Conservation (phyloP, 106 monocot species). For the Triglochin maritima region DNA sequence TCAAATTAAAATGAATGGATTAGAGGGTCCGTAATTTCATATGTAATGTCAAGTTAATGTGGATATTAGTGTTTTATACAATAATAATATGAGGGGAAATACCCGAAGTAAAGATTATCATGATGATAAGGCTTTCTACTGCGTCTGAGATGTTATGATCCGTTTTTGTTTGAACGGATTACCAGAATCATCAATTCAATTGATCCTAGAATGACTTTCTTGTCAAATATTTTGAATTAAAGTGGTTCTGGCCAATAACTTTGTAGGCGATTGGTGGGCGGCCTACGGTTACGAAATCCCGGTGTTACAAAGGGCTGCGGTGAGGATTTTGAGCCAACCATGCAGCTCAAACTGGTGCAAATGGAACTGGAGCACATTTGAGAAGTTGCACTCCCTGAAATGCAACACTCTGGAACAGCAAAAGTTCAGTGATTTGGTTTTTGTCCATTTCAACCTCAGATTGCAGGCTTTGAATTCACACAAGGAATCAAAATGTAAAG, state of each 20-base stretch:
- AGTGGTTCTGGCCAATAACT: background rate
- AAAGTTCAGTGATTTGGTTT: conserved; percentile 41
- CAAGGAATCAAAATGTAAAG: conserved; percentile 13
- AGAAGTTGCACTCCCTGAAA: conserved; percentile 16
- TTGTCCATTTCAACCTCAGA: conserved; percentile 37
- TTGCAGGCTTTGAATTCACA: conserved; percentile 23
- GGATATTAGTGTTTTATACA: too few relatives aligned
- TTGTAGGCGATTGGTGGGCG: conserved; percentile 47
- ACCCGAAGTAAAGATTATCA: too few relatives aligned
- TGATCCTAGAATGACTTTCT: too few relatives aligned
- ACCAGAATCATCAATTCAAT: too few relatives aligned
- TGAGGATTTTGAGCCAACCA: conserved; percentile 40
- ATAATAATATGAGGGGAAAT: too few relatives aligned
- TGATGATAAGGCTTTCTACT: too few relatives aligned
- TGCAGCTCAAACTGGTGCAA: conserved; percentile 41
- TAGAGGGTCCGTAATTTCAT: too few relatives aligned
- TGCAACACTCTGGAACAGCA: conserved; percentile 21
- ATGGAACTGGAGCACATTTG: conserved; percentile 42
- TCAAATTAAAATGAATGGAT: too few relatives aligned
- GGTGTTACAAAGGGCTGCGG: conserved; percentile 28
- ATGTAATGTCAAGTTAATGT: too few relatives aligned
- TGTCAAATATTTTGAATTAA: background rate
- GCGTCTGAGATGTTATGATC: too few relatives aligned
- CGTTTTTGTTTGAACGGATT: too few relatives aligned
- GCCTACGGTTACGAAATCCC: conserved; percentile 45